A percentile compares a stretch with the other conserved stretches of the same genome.
Evolutionary conservation across 2,329 filamentous ascomycete species (phyloP).

Genomic region (Phyllosticta citribraziliensis): DNA sequence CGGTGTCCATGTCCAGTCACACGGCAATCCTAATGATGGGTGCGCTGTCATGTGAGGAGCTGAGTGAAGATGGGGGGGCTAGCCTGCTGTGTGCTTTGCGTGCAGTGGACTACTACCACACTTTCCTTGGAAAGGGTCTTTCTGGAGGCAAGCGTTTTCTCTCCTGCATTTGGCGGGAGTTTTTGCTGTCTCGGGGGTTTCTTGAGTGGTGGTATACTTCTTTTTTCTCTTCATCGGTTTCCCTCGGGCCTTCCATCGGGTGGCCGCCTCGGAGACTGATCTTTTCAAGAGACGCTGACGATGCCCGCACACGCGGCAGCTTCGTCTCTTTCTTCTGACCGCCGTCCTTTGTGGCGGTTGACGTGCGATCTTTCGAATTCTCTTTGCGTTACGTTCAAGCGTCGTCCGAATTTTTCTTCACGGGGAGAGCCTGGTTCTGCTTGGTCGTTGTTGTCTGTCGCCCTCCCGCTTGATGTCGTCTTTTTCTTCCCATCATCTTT

Average conservation of each 20-base stretch:
- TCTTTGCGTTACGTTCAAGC: not conserved
- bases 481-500: not conserved
- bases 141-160: constrained; percentile 10
- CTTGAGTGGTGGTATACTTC: not conserved
- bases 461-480: not conserved
- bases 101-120: not conserved
- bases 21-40: constrained; percentile 7
- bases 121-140: constrained; percentile 7
- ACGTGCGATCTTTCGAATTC: not conserved
- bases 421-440: not conserved
- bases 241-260: not conserved
- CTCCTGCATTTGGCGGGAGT: constrained; percentile 3
- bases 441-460: not conserved
- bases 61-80: not conserved
- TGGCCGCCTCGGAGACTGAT: not conserved
- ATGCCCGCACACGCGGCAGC: not conserved
- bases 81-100: not conserved
- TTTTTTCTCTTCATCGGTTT: not conserved
- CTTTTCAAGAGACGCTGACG: not conserved
- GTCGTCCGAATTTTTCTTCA: not conserved
- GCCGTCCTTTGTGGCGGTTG: not conserved
- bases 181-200: constrained; percentile 9
- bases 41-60: constrained; percentile 11
- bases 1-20: constrained; percentile 2
- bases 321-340: not conserved